Conservation (phyloP, 257 asterid species). For the Primulina huaijiensis region DNA sequence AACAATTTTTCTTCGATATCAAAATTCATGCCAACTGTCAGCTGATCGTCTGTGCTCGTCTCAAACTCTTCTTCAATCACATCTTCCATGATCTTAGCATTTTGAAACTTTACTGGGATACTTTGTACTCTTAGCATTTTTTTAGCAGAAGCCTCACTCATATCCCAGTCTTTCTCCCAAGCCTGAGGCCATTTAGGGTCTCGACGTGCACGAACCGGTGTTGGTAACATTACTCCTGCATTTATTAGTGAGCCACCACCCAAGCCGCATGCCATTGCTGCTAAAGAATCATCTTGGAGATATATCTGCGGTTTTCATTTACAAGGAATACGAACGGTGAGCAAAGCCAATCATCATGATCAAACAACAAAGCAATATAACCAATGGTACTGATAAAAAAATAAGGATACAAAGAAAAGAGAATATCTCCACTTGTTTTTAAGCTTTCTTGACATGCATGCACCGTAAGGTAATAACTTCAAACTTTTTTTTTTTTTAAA, state of each 20-base stretch:
- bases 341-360: too few species aligned
- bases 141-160: slow-evolving; percentile 37
- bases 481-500: not conserved
- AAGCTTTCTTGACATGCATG: not conserved
- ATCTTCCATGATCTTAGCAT: slow-evolving; percentile 38
- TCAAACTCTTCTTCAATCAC: slow-evolving; percentile 28
- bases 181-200: slow-evolving; percentile 49
- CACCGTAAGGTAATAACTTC: not conserved
- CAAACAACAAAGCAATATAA: too few species aligned
- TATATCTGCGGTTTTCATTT: slow-evolving; percentile 28
- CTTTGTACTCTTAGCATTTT: slow-evolving; percentile 43
- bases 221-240: slow-evolving; percentile 48
- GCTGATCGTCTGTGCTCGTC: slow-evolving; percentile 13
- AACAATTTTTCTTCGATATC: slow-evolving; percentile 31
- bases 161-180: slow-evolving; percentile 63
- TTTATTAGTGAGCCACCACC: slow-evolving; percentile 65
- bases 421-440: too few species aligned
- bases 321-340: too few species aligned
- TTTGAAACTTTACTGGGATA: slow-evolving; percentile 40
- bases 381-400: too few species aligned
- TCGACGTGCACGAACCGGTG: slow-evolving; percentile 40
- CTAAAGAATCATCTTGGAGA: slow-evolving; percentile 42
- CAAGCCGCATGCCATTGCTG: slow-evolving; percentile 50
- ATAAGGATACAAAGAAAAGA: too few species aligned
- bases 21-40: slow-evolving; percentile 42